Conservation (phyloP, 805 yeast species). For the Candida namnaoensis region DNA sequence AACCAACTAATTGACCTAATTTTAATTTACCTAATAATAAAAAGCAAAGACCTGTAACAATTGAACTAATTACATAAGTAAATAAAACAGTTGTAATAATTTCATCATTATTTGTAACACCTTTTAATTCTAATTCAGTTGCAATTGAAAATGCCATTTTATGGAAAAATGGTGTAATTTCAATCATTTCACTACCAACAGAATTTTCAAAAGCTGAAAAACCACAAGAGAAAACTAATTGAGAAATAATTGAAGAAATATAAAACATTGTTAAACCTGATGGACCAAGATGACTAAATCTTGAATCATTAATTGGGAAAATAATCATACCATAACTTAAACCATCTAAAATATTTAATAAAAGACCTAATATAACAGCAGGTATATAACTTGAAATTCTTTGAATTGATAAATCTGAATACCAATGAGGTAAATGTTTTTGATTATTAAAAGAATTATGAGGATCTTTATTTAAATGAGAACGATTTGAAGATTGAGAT, state of each 20-base stretch:
- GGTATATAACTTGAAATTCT: slow-evolving; percentile 35
- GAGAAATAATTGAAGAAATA: slow-evolving; percentile 84
- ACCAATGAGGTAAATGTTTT: background rate
- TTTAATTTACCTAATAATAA: slow-evolving; percentile 66
- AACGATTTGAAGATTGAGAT: background rate
- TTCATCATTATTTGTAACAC: slow-evolving; percentile 37
- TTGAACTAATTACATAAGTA: slow-evolving; percentile 73
- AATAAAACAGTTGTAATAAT: slow-evolving; percentile 81
- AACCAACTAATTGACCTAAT: slow-evolving; percentile 83
- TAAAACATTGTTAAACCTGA: slow-evolving; percentile 93
- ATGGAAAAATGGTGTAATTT: slow-evolving; percentile 97
- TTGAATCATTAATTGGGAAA: slow-evolving; percentile 80
- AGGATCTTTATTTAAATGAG: too few relatives aligned
- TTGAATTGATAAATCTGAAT: background rate
- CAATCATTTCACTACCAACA: slow-evolving; percentile 98
- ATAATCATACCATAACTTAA: slow-evolving; percentile 96
- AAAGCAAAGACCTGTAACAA: slow-evolving; percentile 82
- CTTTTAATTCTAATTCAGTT: slow-evolving; percentile 29
- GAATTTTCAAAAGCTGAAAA: slow-evolving; percentile 86
- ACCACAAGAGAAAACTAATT: slow-evolving; percentile 80
- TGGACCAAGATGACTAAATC: slow-evolving; percentile 74
- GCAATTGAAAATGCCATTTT: slow-evolving; percentile 79
- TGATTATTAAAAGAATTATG: too few relatives aligned
- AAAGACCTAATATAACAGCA: slow-evolving; percentile 75
- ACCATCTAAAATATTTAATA: slow-evolving; percentile 86